Evolutionary conservation across 2,329 filamentous ascomycete genomes (phyloP).

Genomic region (Fusarium gaditjirri): DNA sequence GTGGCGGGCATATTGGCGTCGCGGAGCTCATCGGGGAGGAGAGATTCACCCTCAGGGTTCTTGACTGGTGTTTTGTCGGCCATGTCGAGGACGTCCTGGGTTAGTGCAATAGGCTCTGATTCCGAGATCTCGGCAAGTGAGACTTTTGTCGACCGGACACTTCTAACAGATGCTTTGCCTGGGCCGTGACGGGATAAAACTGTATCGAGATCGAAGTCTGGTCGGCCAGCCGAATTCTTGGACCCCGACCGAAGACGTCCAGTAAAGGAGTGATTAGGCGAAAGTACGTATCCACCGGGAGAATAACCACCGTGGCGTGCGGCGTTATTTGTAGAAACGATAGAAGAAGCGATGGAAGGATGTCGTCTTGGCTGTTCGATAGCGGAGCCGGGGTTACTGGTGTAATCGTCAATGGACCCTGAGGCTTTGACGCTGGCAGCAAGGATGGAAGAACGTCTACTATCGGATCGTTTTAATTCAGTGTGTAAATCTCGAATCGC

Average conservation of each 20-base stretch:
- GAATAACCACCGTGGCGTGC: constrained; percentile 78
- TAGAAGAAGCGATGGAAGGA: constrained; percentile 66
- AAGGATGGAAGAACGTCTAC: constrained; percentile 70
- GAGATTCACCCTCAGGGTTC: constrained; percentile 53
- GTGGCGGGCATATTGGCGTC: constrained; percentile 47
- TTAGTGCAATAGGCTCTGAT: constrained; percentile 63
- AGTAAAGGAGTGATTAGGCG: constrained; percentile 71
- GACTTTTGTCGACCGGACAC: constrained; percentile 61
- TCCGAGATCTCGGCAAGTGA: constrained; percentile 68
- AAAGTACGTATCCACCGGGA: constrained; percentile 74
- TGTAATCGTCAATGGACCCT: constrained; percentile 47
- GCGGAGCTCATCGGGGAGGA: constrained; percentile 52
- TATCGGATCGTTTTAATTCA: constrained; percentile 76
- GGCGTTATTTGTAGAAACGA: constrained; percentile 74
- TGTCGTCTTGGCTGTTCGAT: constrained; percentile 53
- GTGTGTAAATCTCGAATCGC: constrained; percentile 79
- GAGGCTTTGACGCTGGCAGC: constrained; percentile 57
- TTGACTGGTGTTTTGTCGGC: constrained; percentile 59
- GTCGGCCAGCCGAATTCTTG: constrained; percentile 56
- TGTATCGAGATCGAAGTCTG: constrained; percentile 55
- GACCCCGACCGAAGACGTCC: constrained; percentile 66
- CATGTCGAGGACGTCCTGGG: constrained; percentile 63
- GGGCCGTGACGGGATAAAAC: constrained; percentile 62
- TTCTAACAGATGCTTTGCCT: constrained; percentile 64
- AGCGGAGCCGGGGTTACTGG: constrained; percentile 37